Percentiles rank a stretch among this genome's conserved stretches.
Evolutionary conservation across 75 land plant genomes (phyloP).

Genomic region (Azolla pinnata): DNA sequence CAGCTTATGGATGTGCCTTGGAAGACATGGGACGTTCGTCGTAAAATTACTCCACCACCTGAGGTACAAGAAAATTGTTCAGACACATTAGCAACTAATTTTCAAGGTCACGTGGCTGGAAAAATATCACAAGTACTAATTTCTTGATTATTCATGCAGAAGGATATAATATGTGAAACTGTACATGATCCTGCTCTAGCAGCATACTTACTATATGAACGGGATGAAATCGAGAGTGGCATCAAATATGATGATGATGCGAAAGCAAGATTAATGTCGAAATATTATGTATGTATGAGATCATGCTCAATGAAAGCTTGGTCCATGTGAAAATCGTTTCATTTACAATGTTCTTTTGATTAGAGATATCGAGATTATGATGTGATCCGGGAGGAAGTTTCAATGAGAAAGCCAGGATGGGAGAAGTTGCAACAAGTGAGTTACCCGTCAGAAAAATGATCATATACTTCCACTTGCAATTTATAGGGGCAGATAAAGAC

Average conservation of each 20-base stretch:
- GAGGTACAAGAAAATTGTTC: conserved; percentile 11
- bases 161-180: conserved; percentile 32
- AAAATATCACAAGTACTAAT: too few relatives aligned
- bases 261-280: conserved; percentile 72
- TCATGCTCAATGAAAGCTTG: too few relatives aligned
- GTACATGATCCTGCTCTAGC: conserved; percentile 78
- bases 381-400: conserved; percentile 57
- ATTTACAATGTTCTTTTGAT: neutral
- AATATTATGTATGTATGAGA: conserved; percentile 43
- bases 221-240: conserved; percentile 64
- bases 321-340: neutral
- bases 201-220: conserved; percentile 60
- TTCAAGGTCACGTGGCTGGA: too few relatives aligned
- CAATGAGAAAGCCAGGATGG: conserved; percentile 79
- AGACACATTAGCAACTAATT: too few relatives aligned
- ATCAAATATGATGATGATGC: conserved; percentile 67
- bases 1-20: conserved; percentile 87
- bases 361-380: conserved; percentile 76
- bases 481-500: neutral
- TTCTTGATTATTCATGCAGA: conserved; percentile 25
- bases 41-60: conserved; percentile 18
- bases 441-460: neutral
- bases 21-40: conserved; percentile 63
- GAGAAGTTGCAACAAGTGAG: conserved; percentile 82
- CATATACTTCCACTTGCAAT: neutral